Evolutionary conservation across 2,329 filamentous ascomycete genomes (phyloP).

Genomic region (Microdochium paspali): DNA sequence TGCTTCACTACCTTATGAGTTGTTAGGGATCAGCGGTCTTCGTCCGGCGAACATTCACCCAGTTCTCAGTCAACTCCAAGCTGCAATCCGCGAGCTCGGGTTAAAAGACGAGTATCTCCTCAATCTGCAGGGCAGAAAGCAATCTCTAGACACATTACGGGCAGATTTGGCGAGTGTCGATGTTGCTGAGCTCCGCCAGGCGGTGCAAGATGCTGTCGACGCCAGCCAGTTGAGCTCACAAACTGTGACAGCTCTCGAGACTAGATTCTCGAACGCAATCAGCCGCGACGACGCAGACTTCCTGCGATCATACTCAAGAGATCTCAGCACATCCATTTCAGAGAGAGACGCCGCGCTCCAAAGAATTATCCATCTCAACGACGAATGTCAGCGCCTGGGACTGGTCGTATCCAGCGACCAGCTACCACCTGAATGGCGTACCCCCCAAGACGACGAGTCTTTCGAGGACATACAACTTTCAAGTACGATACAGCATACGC

Average conservation of each 20-base stretch:
- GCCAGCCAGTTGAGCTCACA: background rate
- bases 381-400: background rate
- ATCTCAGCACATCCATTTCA: no score
- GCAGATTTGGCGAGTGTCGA: background rate
- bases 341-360: background rate
- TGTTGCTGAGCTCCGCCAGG: background rate
- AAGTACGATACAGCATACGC: constrained; percentile 8
- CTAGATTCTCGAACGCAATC: background rate
- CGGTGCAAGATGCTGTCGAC: background rate
- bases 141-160: background rate
- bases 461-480: background rate
- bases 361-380: background rate
- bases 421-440: background rate
- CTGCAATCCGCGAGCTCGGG: background rate
- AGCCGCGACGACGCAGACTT: background rate
- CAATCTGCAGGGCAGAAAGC: background rate
- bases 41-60: background rate
- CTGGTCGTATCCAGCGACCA: background rate
- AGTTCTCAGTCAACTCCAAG: background rate
- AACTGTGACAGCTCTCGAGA: background rate
- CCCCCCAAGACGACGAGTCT: no score
- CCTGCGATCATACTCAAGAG: background rate
- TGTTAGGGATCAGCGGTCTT: background rate
- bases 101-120: background rate
- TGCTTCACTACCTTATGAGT: background rate